Base-by-base conservation (phyloP, 345 rosid genomes). In the Arabis hirsuta region DNA sequence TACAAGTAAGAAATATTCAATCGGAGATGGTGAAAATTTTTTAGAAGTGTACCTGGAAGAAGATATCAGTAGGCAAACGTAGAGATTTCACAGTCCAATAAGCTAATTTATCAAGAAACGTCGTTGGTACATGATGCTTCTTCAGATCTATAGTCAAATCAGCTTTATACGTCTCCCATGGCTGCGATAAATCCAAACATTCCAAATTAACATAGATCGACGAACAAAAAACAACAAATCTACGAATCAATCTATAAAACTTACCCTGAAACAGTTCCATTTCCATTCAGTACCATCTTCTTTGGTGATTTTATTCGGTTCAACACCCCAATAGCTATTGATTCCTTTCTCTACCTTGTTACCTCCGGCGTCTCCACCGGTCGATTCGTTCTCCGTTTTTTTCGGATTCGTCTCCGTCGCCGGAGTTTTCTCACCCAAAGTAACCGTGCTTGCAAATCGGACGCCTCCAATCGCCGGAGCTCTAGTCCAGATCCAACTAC, bases 51-150 rank as follows among this genome's bases (percentile, higher is more conserved):
- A 89, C 96, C 91, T 86, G 93, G 58, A 86, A 90, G 84, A 90
- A 84, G 14, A 90, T 4, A 66, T 90, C 93, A 0, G 93, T 84
- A 7, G 96, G 93, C 85, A 63, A 86, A 13, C 93, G 75, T 55
- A 90, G 78, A 69, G 82, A n/a, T 74, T 86, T 88, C 58, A 90
- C 96, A 16, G 88, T 82, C 88, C 87, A 88, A 7, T 60, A 82
- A 13, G 96, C 93, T 79, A 90, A 3, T 32, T 67, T 78, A 77
- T 90, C 96, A 68, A 73, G 27, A 47, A 81, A 69, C 31, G 85
- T 85, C 6, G 50, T 24, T 0, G 96, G 90, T 1, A 14, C 77
- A 38, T 90, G 96, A 61, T 90, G 96, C 80, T 86, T 90, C 66
- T 74, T 72, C 80, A 90, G 80, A 85, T 90, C 90, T 51, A 88